phyloP scores from a whole-genome alignment of 179 eudicot genomes.

The Corrigiola litoralis region DNA sequence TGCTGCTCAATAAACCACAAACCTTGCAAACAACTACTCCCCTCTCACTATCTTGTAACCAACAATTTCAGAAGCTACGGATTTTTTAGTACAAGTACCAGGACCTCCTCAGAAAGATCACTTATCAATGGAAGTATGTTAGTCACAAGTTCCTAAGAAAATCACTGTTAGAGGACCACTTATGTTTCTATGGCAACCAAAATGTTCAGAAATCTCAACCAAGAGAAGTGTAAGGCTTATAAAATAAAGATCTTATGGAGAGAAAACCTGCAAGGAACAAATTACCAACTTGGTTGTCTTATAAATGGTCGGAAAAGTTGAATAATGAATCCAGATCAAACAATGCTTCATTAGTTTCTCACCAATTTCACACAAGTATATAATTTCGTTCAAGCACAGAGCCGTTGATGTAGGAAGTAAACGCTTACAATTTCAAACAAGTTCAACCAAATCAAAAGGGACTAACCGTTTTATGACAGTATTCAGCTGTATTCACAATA shows the following conservation, averaged over 20 bases:
- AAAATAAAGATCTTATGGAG: not conserved
- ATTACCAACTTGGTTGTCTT: not conserved
- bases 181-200: no score
- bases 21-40: not conserved
- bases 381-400: not conserved
- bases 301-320: not conserved
- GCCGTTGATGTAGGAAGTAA: not conserved
- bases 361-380: not conserved
- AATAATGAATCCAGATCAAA: not conserved
- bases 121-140: no score
- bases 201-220: not conserved
- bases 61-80: not conserved
- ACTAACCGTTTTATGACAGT: conserved; percentile 97
- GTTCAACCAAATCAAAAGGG: not conserved
- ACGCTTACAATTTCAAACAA: not conserved
- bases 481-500: conserved; percentile 94
- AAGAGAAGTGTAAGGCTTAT: not conserved
- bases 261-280: not conserved
- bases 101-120: no score
- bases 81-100: not conserved
- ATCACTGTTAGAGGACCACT: no score
- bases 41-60: not conserved
- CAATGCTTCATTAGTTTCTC: not conserved
- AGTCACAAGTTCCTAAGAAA: no score
- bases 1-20: not conserved